These are phyloP conservation scores for Fraxinus xanthoxyloides DNA, from an alignment of 305 asterid genomes.

Conservation along the genomic window DNA sequence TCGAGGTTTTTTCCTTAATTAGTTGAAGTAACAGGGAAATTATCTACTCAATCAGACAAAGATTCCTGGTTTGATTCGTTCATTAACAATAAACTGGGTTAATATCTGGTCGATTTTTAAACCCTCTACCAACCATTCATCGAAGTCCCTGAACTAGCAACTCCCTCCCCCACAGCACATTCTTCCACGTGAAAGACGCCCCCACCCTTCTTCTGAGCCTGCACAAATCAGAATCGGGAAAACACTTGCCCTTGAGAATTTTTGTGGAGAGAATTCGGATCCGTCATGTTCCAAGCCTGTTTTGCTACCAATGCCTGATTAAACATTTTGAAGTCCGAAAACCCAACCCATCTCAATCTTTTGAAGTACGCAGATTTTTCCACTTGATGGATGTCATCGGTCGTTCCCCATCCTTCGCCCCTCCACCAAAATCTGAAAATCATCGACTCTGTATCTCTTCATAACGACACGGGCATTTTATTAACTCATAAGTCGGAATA, in stretches of 20 bases:
- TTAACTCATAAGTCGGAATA: not conserved
- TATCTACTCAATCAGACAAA: not conserved
- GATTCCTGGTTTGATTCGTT: not conserved
- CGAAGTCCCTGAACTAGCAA: not conserved
- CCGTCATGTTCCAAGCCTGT: not conserved
- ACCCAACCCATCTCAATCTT: not conserved
- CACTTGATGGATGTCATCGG: not conserved
- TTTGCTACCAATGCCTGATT: not conserved
- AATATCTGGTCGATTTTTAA: not conserved
- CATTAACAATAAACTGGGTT: not conserved
- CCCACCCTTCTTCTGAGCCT: not conserved
- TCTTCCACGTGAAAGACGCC: not conserved
- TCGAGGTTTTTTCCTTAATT: not conserved
- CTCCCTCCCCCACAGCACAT: not conserved
- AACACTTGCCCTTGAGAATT: not conserved
- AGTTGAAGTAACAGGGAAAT: not conserved
- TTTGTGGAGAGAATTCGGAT: not conserved
- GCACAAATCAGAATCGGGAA: not conserved
- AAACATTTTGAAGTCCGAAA: not conserved
- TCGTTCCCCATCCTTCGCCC: not conserved
- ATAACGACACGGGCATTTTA: not conserved
- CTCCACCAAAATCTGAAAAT: not conserved
- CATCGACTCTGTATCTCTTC: not conserved
- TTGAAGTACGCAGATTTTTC: not conserved
- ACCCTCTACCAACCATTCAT: not conserved